Conservation (phyloP, 2,329 filamentous ascomycete genomes). For the Amauroascus niger region DNA sequence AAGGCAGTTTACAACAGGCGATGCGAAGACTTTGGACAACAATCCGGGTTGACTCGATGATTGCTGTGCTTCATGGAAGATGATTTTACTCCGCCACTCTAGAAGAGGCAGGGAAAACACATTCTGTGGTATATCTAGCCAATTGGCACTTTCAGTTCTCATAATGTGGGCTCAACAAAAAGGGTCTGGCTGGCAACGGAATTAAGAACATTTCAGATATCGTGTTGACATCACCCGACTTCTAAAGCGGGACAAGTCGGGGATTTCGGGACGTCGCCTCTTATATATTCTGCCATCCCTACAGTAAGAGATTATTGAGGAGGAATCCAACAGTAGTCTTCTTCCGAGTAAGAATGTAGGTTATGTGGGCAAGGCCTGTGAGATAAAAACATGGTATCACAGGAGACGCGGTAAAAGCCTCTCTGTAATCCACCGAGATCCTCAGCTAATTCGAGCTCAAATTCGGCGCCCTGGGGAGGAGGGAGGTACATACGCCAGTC, state of each 20-base stretch:
- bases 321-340: not conserved
- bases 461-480: not conserved
- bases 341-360: not conserved
- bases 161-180: not conserved
- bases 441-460: not conserved
- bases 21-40: no score
- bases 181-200: slow-evolving; percentile 4
- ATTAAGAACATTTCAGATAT: not conserved
- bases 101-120: not conserved
- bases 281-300: not conserved
- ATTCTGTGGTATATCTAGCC: not conserved
- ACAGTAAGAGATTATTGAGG: not conserved
- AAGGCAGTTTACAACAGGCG: no score
- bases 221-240: slow-evolving; percentile 37
- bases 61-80: not conserved
- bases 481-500: not conserved
- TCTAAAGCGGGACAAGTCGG: slow-evolving; percentile 28
- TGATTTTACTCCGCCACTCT: not conserved
- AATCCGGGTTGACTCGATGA: no score
- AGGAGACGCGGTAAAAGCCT: not conserved
- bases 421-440: not conserved
- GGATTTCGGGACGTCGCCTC: slow-evolving; percentile 14
- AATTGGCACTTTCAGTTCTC: not conserved
- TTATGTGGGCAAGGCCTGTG: not conserved
- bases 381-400: not conserved